phyloP scores from a whole-genome alignment of 257 asterid species.

The Solanum lignicaule region DNA sequence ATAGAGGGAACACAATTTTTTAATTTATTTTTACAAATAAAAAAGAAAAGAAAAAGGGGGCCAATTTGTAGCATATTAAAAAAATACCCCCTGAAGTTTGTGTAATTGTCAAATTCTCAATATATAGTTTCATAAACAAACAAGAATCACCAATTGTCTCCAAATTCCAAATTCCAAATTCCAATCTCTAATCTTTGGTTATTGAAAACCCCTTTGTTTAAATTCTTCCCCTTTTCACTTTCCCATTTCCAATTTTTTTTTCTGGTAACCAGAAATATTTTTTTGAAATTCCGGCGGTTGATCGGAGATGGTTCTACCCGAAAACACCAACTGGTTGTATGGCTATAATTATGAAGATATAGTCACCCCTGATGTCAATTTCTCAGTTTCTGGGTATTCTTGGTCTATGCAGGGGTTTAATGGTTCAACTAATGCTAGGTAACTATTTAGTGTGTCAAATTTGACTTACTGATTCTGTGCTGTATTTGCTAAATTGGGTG shows the following conservation, averaged over 20 bases:
- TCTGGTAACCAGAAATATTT: neutral
- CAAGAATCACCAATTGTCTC: neutral
- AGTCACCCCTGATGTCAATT: slow-evolving; percentile 35
- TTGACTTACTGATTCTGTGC: neutral
- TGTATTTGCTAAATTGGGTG: neutral
- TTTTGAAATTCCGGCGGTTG: neutral
- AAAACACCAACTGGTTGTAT: slow-evolving; percentile 72
- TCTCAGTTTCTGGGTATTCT: slow-evolving; percentile 49
- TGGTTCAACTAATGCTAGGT: slow-evolving; percentile 55
- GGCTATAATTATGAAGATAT: slow-evolving; percentile 74
- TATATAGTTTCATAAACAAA: neutral
- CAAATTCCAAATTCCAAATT: neutral
- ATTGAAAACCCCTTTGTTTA: neutral
- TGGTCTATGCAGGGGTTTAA: slow-evolving; percentile 59
- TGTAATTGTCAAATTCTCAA: neutral
- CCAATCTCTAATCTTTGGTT: neutral
- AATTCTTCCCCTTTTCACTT: neutral
- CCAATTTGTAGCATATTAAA: neutral
- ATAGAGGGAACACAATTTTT: neutral
- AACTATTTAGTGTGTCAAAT: neutral
- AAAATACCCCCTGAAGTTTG: neutral
- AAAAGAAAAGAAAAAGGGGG: neutral
- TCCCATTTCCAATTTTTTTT: neutral
- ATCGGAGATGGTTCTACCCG: slow-evolving; percentile 64
- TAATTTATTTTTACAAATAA: neutral